Conservation (phyloP, 495 filamentous ascomycete genomes). For the Lepraria neglecta region DNA sequence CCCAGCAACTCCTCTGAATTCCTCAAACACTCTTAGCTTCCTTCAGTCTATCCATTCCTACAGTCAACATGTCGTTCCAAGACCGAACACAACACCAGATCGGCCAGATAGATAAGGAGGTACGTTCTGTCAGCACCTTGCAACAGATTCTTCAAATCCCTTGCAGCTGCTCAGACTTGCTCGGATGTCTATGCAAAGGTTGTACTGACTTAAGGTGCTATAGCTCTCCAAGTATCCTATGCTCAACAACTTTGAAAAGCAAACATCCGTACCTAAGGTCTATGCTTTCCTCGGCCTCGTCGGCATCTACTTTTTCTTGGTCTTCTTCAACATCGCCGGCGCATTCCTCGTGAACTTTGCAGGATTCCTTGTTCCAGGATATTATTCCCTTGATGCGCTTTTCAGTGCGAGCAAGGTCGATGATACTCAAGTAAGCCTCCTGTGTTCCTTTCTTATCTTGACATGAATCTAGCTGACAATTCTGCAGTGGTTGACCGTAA, state of each 20-base stretch:
- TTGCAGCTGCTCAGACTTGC: slow-evolving; percentile 11
- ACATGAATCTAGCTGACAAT: slow-evolving; percentile 15
- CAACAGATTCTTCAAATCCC: slow-evolving; percentile 21
- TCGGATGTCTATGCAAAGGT: slow-evolving; percentile 12
- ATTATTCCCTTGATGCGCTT: slow-evolving; percentile 88
- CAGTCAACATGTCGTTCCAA: slow-evolving; percentile 59
- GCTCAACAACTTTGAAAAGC: slow-evolving; percentile 95
- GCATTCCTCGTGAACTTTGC: slow-evolving; percentile 95
- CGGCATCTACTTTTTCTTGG: slow-evolving; percentile 92
- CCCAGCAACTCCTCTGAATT: slow-evolving; percentile 2
- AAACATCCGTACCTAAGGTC: slow-evolving; percentile 90
- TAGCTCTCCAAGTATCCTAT: slow-evolving; percentile 94
- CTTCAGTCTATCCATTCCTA: not conserved
- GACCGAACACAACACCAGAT: slow-evolving; percentile 85
- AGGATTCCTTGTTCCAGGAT: slow-evolving; percentile 87
- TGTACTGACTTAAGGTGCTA: slow-evolving; percentile 24
- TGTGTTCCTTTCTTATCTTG: slow-evolving; percentile 2
- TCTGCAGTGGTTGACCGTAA: slow-evolving; percentile 60
- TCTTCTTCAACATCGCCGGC: slow-evolving; percentile 98
- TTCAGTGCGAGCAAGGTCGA: slow-evolving; percentile 76
- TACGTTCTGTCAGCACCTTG: slow-evolving; percentile 42
- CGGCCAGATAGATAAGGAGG: slow-evolving; percentile 94
- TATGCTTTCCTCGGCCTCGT: slow-evolving; percentile 82
- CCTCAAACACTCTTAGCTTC: not conserved
- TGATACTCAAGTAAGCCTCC: slow-evolving; percentile 72